Evolutionary conservation across 2,329 filamentous ascomycete genomes (phyloP).

Genomic region (Nectriaceae sp.): DNA sequence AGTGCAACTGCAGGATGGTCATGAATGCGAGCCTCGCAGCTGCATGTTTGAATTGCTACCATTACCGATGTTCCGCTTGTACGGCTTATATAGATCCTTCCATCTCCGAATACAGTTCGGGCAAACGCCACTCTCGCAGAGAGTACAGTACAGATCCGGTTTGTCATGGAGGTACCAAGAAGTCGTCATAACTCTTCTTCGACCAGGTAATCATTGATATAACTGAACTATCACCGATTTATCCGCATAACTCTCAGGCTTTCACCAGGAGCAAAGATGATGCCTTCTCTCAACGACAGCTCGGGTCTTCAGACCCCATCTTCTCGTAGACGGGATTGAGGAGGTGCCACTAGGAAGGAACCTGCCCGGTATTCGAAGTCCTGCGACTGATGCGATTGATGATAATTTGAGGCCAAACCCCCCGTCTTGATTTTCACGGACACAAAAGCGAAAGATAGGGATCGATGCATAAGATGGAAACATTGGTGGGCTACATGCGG

Average conservation of each 20-base stretch:
- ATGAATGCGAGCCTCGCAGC: slow-evolving; percentile 8
- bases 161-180: no score
- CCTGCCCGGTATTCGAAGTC: slow-evolving; percentile 5
- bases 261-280: slow-evolving; percentile 52
- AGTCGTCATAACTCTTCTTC: slow-evolving; percentile 62
- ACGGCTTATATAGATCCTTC: slow-evolving; percentile 28
- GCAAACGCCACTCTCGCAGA: slow-evolving; percentile 48
- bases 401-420: not conserved
- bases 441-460: not conserved
- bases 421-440: not conserved
- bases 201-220: slow-evolving; percentile 52
- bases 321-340: slow-evolving; percentile 4
- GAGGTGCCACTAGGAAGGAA: slow-evolving; percentile 8
- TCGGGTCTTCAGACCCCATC: slow-evolving; percentile 4
- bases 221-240: slow-evolving; percentile 48
- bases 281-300: slow-evolving; percentile 5
- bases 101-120: no score
- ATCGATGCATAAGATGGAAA: not conserved
- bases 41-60: slow-evolving; percentile 26
- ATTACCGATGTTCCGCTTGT: slow-evolving; percentile 38
- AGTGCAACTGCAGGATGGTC: no score
- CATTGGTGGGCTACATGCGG: not conserved
- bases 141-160: slow-evolving; percentile 55
- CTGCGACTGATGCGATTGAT: slow-evolving; percentile 1
- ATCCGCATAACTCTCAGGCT: slow-evolving; percentile 41